Percentiles rank a stretch among this genome's conserved stretches.
phyloP scores from a whole-genome alignment of 805 yeast genomes.

The Candida adriatica region DNA sequence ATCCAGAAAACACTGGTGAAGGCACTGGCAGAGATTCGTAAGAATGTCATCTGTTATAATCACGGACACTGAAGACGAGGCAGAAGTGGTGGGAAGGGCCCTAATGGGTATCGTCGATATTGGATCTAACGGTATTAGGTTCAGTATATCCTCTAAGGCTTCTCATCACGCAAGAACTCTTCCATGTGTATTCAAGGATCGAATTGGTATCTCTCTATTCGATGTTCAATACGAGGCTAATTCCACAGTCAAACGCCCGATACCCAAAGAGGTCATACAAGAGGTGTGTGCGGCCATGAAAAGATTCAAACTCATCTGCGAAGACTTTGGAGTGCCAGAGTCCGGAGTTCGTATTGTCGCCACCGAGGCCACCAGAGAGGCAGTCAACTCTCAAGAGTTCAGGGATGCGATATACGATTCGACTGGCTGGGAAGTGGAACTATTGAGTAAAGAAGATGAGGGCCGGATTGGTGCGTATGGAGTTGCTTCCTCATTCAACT shows the following conservation, averaged over 20 bases:
- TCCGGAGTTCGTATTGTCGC: constrained; percentile 60
- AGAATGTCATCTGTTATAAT: constrained; percentile 12
- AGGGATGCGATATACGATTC: constrained; percentile 47
- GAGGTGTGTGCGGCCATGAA: constrained; percentile 59
- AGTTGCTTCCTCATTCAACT: constrained; percentile 65
- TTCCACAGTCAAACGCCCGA: constrained; percentile 39
- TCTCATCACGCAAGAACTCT: constrained; percentile 66
- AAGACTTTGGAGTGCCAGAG: constrained; percentile 64
- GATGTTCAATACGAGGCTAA: constrained; percentile 47
- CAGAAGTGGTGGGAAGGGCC: constrained; percentile 51
- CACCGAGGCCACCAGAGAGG: constrained; percentile 69
- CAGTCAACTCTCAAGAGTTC: constrained; percentile 55
- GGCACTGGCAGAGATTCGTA: not conserved
- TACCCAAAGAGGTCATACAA: constrained; percentile 47
- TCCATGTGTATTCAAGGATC: constrained; percentile 73
- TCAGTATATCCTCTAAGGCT: constrained; percentile 64
- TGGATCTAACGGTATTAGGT: constrained; percentile 70
- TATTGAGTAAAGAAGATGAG: constrained; percentile 57
- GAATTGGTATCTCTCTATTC: constrained; percentile 62
- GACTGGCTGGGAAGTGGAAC: constrained; percentile 59
- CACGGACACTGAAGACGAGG: constrained; percentile 34
- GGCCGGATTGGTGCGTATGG: constrained; percentile 66
- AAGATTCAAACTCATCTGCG: constrained; percentile 63
- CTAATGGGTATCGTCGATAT: constrained; percentile 66
- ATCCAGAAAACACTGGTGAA: too few relatives aligned